Conservation (phyloP, 1,284 basidiomycete genomes). For the Amylostereum areolatum region DNA sequence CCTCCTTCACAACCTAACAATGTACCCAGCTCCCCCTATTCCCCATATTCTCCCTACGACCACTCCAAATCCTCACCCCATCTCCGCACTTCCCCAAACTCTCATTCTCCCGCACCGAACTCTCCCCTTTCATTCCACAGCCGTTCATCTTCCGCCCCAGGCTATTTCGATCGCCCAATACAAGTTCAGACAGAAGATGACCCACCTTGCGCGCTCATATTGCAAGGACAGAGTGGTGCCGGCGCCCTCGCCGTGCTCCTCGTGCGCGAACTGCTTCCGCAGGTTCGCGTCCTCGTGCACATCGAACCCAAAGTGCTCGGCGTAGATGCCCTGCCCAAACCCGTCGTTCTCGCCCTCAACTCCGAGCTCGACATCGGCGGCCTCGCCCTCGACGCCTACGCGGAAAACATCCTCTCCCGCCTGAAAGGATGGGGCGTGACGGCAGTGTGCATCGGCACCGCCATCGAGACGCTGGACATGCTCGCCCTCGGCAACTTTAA, state of each 20-base stretch:
- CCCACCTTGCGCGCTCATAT: conserved; percentile 49
- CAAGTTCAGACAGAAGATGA: conserved; percentile 21
- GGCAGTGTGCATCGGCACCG: conserved; percentile 57
- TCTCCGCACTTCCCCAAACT: not conserved
- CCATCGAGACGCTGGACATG: conserved; percentile 47
- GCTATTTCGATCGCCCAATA: conserved; percentile 1
- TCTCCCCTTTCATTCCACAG: not conserved
- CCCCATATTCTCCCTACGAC: too few species aligned
- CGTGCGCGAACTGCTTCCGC: conserved; percentile 46
- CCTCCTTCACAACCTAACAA: conserved; percentile 8
- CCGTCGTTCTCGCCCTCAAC: not conserved
- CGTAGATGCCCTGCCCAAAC: not conserved
- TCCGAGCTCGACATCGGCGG: conserved; percentile 1
- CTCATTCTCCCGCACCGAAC: not conserved
- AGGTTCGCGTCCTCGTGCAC: conserved; percentile 63
- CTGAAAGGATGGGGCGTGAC: conserved; percentile 58
- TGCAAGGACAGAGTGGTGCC: conserved; percentile 71
- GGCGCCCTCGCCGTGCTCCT: conserved; percentile 75
- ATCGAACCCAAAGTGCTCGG: conserved; percentile 24
- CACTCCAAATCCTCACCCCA: too few species aligned
- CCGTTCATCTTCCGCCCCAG: not conserved
- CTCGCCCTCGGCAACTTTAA: conserved; percentile 46
- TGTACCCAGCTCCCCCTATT: too few species aligned
- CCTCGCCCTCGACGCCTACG: conserved; percentile 6
- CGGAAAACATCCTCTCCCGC: conserved; percentile 44